Evolutionary conservation across 257 asterid genomes (phyloP), one percentile per base, ranked within the genome.

Genomic region (Leptodermis oblonga): DNA sequence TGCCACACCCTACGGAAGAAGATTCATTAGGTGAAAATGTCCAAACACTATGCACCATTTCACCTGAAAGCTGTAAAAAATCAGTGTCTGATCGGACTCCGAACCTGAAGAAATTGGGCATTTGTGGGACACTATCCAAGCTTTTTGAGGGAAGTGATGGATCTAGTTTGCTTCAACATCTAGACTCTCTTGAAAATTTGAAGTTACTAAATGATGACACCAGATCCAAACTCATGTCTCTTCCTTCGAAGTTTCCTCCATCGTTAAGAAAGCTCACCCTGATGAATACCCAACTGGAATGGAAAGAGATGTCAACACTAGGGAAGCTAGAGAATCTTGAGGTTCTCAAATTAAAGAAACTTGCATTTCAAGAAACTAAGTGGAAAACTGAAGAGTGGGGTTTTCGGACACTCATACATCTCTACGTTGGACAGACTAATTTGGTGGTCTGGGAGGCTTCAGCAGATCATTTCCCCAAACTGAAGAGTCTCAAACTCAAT

Each of bases 241-340:
- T 81, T 10, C 87, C 84, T 11, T 48, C 15, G 8, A 5, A 14
- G 0, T 82, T 85, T 70, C 84, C 86, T 0, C 34, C 48, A 30
- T 53, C 39, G 1, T 78, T 85, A 11, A 82, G 31, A 65, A 74
- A 61, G 45, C 76, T 85, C 28, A 78, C 83, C 1, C n/a, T 85
- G 26, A 41, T 69, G 0, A 75, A 45, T 0, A 78, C 89, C 5
- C n/a, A 5, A 67, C 68, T 82, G 39, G 55, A 74, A 0, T 84
- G 89, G 89, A 3, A 58, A 10, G 58, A 80, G 18, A 74, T 76
- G 73, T 45, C 69, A 20, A 72, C 45, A 9, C 42, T 84, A 71
- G 78, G 76, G 18, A 26, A 11, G 37, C 41, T 84, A 15, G 65
- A 55, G 4, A 36, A 36, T 7, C 82, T 84, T 4, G 55, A 22